A percentile compares a stretch with the other conserved stretches of the same genome.
These are phyloP conservation scores for Plasmodium cynomolgi DNA, from an alignment of 169 alveolate species.

Conservation along the genomic window DNA sequence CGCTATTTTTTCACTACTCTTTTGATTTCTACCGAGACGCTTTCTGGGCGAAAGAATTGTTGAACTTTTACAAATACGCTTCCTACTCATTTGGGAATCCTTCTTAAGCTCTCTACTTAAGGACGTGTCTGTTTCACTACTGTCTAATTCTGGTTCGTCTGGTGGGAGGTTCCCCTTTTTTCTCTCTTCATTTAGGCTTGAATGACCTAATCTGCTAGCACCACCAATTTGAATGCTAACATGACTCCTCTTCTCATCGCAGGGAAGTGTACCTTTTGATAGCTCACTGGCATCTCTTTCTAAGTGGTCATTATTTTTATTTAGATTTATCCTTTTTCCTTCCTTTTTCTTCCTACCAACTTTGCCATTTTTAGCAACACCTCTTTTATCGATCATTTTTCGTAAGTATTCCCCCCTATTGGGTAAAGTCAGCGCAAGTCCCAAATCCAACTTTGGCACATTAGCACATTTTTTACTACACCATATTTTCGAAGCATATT, in stretches of 20 bases:
- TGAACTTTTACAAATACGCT: conserved; percentile 1
- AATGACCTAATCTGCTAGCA: background rate
- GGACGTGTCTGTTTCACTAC: background rate
- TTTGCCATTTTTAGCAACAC: background rate
- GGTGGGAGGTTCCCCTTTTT: background rate
- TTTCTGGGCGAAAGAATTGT: background rate
- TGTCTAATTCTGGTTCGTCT: background rate
- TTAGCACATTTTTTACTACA: background rate
- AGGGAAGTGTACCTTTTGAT: background rate
- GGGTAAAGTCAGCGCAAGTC: background rate
- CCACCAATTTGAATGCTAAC: background rate
- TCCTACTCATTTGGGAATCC: background rate
- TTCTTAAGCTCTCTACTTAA: background rate
- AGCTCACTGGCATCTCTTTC: background rate
- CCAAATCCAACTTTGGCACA: background rate
- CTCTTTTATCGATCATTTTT: background rate
- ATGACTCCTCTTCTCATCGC: background rate
- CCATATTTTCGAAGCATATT: background rate
- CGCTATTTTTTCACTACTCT: background rate
- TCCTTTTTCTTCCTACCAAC: background rate
- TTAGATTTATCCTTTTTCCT: background rate
- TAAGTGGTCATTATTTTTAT: conserved; percentile 9
- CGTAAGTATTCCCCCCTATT: background rate
- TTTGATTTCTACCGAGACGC: background rate
- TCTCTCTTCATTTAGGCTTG: background rate